Conservation (phyloP, 805 yeast species). For the Isabelozyma gotoi region DNA sequence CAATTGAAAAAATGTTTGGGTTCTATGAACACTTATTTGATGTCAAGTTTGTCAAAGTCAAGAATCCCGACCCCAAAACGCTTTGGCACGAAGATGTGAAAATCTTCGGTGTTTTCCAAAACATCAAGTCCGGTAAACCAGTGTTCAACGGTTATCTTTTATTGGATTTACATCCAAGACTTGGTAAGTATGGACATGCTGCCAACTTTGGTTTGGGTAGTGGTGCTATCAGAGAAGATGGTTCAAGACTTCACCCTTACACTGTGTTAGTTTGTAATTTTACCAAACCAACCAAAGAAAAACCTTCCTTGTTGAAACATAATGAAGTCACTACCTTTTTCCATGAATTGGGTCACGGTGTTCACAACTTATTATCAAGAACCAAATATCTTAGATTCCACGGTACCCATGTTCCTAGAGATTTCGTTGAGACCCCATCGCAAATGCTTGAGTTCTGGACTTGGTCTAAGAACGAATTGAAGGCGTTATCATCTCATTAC, state of each 20-base stretch:
- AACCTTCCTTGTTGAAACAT: constrained; percentile 76
- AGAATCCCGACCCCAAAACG: constrained; percentile 34
- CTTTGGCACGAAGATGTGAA: constrained; percentile 82
- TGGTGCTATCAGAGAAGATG: constrained; percentile 52
- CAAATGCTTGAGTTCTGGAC: constrained; percentile 89
- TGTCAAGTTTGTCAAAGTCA: constrained; percentile 60
- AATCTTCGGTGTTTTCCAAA: constrained; percentile 71
- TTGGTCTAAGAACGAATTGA: constrained; percentile 67
- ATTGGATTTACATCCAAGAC: constrained; percentile 82
- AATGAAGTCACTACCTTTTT: constrained; percentile 79
- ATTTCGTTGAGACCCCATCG: constrained; percentile 89
- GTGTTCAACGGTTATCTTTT: constrained; percentile 76
- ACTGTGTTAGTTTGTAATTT: constrained; percentile 84
- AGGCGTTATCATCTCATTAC: constrained; percentile 64
- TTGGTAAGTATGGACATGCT: constrained; percentile 86
- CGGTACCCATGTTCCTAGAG: constrained; percentile 79
- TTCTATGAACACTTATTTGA: constrained; percentile 71
- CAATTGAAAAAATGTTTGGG: constrained; percentile 66
- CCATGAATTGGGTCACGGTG: constrained; percentile 90
- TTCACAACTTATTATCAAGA: constrained; percentile 71
- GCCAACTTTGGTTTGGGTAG: constrained; percentile 74
- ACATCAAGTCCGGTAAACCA: constrained; percentile 42
- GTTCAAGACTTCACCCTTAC: constrained; percentile 58
- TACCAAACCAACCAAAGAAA: constrained; percentile 66
- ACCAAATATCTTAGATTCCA: constrained; percentile 67